These are phyloP conservation scores for Malassezia arunalokei DNA, from an alignment of 1,284 basidiomycete genomes.

Conservation along the genomic window DNA sequence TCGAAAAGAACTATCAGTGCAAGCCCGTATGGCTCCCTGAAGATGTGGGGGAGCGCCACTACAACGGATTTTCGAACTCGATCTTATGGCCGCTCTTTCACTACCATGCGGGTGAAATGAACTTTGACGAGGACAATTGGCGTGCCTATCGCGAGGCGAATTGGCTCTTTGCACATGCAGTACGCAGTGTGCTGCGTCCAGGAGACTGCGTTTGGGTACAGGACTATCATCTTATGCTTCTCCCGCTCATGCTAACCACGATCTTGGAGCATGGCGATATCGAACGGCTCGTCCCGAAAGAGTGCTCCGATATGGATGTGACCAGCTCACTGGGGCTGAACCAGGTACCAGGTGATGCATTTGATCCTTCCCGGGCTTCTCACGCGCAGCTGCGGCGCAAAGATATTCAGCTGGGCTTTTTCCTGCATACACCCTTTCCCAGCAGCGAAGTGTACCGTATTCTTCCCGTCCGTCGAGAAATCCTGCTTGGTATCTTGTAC, in stretches of 20 bases:
- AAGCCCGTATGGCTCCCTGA: slow-evolving; percentile 95
- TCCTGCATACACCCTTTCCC: slow-evolving; percentile 96
- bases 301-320: slow-evolving; percentile 11
- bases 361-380: background rate
- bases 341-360: no score
- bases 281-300: slow-evolving; percentile 8
- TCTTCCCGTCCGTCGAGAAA: slow-evolving; percentile 88
- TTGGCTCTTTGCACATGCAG: slow-evolving; percentile 78
- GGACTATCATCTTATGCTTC: slow-evolving; percentile 64
- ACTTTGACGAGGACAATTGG: slow-evolving; percentile 98
- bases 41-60: slow-evolving; percentile 91
- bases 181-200: slow-evolving; percentile 67
- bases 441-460: slow-evolving; percentile 92
- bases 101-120: slow-evolving; percentile 73
- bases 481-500: slow-evolving; percentile 83
- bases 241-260: slow-evolving; percentile 81
- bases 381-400: slow-evolving; percentile 19
- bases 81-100: slow-evolving; percentile 99
- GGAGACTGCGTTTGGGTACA: slow-evolving; percentile 78
- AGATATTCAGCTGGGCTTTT: slow-evolving; percentile 67
- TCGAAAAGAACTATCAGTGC: slow-evolving; percentile 89
- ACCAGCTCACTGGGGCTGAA: background rate
- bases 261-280: slow-evolving; percentile 56
- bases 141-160: slow-evolving; percentile 94
- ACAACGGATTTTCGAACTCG: slow-evolving; percentile 96